Base-by-base conservation (phyloP, 2,329 filamentous ascomycete genomes). In the Celoporthe dispersa region DNA sequence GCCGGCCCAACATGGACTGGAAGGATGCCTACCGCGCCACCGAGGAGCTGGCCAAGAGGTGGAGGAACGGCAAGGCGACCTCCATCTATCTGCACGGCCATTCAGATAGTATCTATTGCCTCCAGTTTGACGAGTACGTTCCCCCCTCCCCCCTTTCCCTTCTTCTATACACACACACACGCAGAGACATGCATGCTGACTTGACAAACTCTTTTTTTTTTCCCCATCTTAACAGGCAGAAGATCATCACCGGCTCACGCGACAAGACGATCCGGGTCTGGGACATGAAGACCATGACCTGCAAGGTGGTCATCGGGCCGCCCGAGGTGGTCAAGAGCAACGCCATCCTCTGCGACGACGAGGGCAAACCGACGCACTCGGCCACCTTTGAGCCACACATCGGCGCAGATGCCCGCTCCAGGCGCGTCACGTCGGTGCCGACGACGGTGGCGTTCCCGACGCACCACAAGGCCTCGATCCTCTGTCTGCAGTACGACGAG, bases 251-350 rank as follows among this genome's bases (percentile, higher is more conserved):
- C 2, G 96, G 96, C 37, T 98, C 95, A 12, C 91, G 96, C 72
- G 96, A 99, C 81, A 93, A 93, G 78, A 98, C 96, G 0, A 96
- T 99, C 75, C 92, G 96, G 65, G 89, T 99, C 41, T 99, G 96
- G 96, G 94, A 98, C 80, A 92, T 97, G 83, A 91, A 92, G 75
- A 97, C 93, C 12, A 92, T 94, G 78, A 86, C 92, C 74, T 99
- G 96, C 79, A 86, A 90, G 66, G 90, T 95, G 71, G 88, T 98
- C 62, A 95, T 99, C 75, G 95, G 95, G 1, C 92, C 94, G 1
- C 89, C 89, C 1, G 88, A 88, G 73, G 82, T 93, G 74, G 81
- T 91, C 76, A 81, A 84, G 75, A 79, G 86, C 77, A 77, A 80
- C 59, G 78, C 81, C n/a, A 78, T 90, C 48, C 82, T 90, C 44